phyloP scores from a whole-genome alignment of 352 stramenopile species.

The Phytophthora litchii region DNA sequence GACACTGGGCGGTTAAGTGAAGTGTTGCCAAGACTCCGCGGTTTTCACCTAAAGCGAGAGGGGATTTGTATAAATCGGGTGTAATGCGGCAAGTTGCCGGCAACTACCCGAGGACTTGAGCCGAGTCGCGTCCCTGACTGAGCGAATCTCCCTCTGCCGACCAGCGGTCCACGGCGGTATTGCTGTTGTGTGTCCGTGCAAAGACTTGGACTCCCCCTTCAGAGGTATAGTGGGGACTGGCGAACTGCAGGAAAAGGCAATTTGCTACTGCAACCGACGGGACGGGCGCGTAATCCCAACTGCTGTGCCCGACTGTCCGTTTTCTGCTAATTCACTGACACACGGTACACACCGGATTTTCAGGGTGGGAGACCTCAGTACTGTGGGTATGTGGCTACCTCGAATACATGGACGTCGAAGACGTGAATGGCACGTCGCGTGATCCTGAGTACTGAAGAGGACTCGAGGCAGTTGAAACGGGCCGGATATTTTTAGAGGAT shows the following conservation, averaged over 20 bases:
- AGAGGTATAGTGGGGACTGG: constrained; percentile 13
- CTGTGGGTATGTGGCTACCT: constrained; percentile 1
- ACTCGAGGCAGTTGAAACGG: neutral
- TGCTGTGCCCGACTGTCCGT: neutral
- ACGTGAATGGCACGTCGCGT: neutral
- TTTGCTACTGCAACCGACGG: constrained; percentile 6
- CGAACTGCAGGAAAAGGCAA: neutral
- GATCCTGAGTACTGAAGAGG: neutral
- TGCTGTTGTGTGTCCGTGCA: constrained; percentile 31
- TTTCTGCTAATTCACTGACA: constrained; percentile 4
- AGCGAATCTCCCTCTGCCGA: constrained; percentile 13
- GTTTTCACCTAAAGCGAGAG: constrained; percentile 13
- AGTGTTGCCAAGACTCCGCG: constrained; percentile 11
- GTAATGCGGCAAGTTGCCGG: neutral
- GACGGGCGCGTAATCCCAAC: too few relatives aligned
- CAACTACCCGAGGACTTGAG: neutral
- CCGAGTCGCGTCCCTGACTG: constrained; percentile 7
- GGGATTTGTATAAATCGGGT: constrained; percentile 6
- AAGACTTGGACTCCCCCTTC: constrained; percentile 21
- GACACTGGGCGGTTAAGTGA: constrained; percentile 13
- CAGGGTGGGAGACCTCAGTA: neutral
- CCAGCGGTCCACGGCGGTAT: constrained; percentile 28
- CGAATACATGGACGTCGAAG: constrained; percentile 1
- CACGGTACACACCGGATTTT: constrained; percentile 11
- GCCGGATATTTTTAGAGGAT: neutral